Evolutionary conservation across 2,329 filamentous ascomycete genomes (phyloP).

Genomic region (Colletotrichum agaves): DNA sequence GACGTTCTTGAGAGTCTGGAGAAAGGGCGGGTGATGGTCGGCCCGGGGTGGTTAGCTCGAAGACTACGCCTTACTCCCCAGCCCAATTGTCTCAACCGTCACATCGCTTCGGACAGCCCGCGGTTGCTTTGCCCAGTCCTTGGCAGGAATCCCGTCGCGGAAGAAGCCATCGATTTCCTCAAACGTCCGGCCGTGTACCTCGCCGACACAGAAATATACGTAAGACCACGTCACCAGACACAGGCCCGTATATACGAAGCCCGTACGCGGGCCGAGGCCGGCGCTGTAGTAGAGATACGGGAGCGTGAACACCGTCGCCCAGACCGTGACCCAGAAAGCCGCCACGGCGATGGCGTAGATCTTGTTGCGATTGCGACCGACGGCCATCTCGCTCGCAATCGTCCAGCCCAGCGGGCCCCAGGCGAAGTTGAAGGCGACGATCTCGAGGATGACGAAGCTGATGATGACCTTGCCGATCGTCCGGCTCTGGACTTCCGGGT

Average conservation of each 20-base stretch:
- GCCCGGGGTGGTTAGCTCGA: neutral
- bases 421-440: slow-evolving; percentile 53
- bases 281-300: slow-evolving; percentile 54
- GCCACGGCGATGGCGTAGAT: slow-evolving; percentile 55
- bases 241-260: no score
- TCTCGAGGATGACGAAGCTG: slow-evolving; percentile 44
- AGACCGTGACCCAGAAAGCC: slow-evolving; percentile 56
- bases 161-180: slow-evolving; percentile 43
- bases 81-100: neutral
- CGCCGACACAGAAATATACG: no score
- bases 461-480: slow-evolving; percentile 42
- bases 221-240: no score
- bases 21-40: neutral
- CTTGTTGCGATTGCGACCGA: slow-evolving; percentile 57
- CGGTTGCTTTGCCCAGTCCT: slow-evolving; percentile 37
- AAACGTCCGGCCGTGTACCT: slow-evolving; percentile 24
- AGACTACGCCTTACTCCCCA: no score
- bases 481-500: slow-evolving; percentile 40
- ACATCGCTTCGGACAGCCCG: neutral
- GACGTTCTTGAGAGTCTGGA: neutral
- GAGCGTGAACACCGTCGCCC: slow-evolving; percentile 52
- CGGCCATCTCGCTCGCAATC: slow-evolving; percentile 54
- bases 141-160: slow-evolving; percentile 42
- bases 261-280: no score
- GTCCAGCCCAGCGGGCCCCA: slow-evolving; percentile 52